Evolutionary conservation across 2,329 filamentous ascomycete genomes (phyloP).

Genomic region (Neonectria hederae): DNA sequence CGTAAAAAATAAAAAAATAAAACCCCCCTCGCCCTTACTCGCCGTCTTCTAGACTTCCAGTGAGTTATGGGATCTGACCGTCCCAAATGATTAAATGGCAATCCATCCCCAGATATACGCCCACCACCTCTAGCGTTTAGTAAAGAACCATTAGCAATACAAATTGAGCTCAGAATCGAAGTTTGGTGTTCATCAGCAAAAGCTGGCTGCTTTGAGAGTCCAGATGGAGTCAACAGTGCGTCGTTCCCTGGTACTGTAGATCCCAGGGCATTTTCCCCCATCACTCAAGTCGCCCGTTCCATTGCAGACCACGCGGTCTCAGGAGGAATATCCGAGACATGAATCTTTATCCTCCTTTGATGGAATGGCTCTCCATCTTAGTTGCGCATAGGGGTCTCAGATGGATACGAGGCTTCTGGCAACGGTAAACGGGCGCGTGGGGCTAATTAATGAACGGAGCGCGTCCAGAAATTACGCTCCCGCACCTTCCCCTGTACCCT

Average conservation of each 20-base stretch:
- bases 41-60: neutral
- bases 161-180: slow-evolving; percentile 21
- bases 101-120: slow-evolving; percentile 11
- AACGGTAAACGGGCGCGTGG: slow-evolving; percentile 22
- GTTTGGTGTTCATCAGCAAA: slow-evolving; percentile 5
- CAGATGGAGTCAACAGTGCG: neutral
- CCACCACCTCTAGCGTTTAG: slow-evolving; percentile 13
- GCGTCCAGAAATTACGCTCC: slow-evolving; percentile 29
- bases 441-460: slow-evolving; percentile 30
- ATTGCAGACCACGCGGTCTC: slow-evolving; percentile 12
- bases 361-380: neutral
- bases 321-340: neutral
- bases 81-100: slow-evolving; percentile 6
- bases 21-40: neutral
- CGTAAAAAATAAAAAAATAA: slow-evolving; percentile 9
- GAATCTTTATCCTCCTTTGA: neutral
- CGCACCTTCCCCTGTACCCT: slow-evolving; percentile 31
- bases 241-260: slow-evolving; percentile 23
- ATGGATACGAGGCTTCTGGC: slow-evolving; percentile 3
- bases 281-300: neutral
- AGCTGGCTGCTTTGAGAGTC: neutral
- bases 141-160: slow-evolving; percentile 19
- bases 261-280: slow-evolving; percentile 9
- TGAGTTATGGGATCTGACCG: neutral
- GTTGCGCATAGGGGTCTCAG: neutral